Conservation (phyloP, 257 asterid genomes). For the Craterostigma plantagineum region DNA sequence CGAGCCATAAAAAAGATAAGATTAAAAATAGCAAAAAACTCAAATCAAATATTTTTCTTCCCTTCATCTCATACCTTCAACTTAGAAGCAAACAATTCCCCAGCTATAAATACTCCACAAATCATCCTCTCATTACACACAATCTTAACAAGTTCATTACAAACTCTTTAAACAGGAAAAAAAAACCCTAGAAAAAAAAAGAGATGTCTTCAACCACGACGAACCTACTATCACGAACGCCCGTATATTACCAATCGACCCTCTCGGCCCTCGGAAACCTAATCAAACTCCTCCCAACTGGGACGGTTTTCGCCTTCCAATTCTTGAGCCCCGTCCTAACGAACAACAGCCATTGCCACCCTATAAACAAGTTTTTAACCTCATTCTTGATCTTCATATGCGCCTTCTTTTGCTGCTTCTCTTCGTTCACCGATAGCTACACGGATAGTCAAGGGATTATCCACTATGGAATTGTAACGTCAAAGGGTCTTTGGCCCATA, state of each 20-base stretch:
- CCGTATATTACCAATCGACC: conserved; percentile 10
- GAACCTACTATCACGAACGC: no score
- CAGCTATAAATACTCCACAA: no score
- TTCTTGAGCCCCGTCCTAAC: conserved; percentile 70
- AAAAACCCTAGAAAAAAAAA: no score
- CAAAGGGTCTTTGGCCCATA: conserved; percentile 57
- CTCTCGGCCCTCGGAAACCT: conserved; percentile 44
- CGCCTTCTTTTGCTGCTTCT: conserved; percentile 41
- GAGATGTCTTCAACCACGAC: no score
- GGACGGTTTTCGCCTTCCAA: conserved; percentile 44
- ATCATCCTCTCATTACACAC: no score
- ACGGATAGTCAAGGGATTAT: conserved; percentile 26
- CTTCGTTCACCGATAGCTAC: conserved; percentile 75
- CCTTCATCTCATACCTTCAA: no score
- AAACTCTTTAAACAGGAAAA: no score
- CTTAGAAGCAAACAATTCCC: no score
- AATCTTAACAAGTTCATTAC: no score
- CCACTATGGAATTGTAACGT: conserved; percentile 52
- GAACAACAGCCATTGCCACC: conserved; percentile 54
- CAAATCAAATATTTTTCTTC: no score
- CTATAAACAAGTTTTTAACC: conserved; percentile 35
- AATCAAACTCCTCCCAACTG: conserved; percentile 57
- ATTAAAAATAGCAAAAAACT: no score
- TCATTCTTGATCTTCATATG: conserved; percentile 21
- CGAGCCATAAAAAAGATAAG: no score